Evolutionary conservation across 192 early-diverging fungal genomes (phyloP).

Genomic region (Podila epigama): DNA sequence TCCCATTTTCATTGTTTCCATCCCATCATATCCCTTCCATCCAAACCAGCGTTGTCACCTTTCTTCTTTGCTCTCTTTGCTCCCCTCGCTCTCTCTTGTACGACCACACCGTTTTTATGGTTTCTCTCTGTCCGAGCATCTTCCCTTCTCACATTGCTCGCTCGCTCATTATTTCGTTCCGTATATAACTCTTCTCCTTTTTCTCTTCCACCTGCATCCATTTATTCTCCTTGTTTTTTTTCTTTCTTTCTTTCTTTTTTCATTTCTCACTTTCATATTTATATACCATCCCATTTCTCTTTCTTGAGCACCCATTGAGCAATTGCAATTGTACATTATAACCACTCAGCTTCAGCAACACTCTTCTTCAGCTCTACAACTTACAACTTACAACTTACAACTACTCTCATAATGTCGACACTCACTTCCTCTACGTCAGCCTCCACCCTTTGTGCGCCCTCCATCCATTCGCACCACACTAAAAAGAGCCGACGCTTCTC

Average conservation of each 20-base stretch:
- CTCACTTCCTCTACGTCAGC: constrained; percentile 1
- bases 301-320: too few species aligned
- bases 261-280: background rate
- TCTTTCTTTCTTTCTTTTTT: background rate
- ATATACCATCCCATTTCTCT: background rate
- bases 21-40: too few species aligned
- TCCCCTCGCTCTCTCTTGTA: background rate
- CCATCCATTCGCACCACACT: background rate
- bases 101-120: background rate
- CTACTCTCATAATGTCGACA: constrained; percentile 5
- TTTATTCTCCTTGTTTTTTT: background rate
- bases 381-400: background rate
- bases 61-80: background rate
- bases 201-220: constrained; percentile 1
- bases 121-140: background rate
- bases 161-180: background rate
- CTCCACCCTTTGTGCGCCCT: background rate
- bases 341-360: background rate
- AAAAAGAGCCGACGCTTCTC: constrained; percentile 45
- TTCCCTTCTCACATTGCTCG: background rate
- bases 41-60: too few species aligned
- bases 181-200: background rate
- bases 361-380: background rate
- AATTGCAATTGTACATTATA: background rate
- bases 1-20: too few species aligned